Evolutionary conservation across 805 yeast genomes (phyloP).

Genomic region (Kregervanrija fluxuum): DNA sequence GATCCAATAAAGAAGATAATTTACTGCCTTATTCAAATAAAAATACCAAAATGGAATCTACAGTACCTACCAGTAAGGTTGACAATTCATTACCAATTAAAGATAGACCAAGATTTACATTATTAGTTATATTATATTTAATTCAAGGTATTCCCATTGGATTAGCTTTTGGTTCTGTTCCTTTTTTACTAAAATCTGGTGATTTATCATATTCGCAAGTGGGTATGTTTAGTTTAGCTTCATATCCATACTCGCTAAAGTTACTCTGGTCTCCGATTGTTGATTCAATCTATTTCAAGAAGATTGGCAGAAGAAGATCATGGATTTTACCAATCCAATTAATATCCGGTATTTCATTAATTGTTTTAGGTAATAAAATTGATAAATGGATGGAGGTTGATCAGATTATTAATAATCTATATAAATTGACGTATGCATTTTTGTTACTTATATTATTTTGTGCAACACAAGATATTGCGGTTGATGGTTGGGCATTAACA

Average conservation of each 20-base stretch:
- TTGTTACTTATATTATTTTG: constrained; percentile 77
- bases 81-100: constrained; percentile 18
- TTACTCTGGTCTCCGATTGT: constrained; percentile 94
- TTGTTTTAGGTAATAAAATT: constrained; percentile 54
- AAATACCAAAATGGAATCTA: too few relatives aligned
- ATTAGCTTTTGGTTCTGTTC: constrained; percentile 88
- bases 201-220: constrained; percentile 81
- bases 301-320: constrained; percentile 74
- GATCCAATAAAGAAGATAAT: too few relatives aligned
- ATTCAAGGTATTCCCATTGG: constrained; percentile 98
- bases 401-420: constrained; percentile 43
- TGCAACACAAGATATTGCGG: constrained; percentile 98
- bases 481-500: constrained; percentile 98
- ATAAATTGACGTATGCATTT: constrained; percentile 59
- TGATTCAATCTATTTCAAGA: constrained; percentile 68
- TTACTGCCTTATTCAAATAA: too few relatives aligned
- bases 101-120: constrained; percentile 70
- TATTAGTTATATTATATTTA: constrained; percentile 68
- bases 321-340: constrained; percentile 95
- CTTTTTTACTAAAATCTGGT: constrained; percentile 73
- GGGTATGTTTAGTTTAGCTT: constrained; percentile 84
- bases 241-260: constrained; percentile 91
- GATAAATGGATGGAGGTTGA: constrained; percentile 36
- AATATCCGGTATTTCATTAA: constrained; percentile 63
- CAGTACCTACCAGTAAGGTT: too few relatives aligned